Base-by-base conservation (phyloP, 768 basidiomycete species). In the Collybiopsis luxurians region DNA sequence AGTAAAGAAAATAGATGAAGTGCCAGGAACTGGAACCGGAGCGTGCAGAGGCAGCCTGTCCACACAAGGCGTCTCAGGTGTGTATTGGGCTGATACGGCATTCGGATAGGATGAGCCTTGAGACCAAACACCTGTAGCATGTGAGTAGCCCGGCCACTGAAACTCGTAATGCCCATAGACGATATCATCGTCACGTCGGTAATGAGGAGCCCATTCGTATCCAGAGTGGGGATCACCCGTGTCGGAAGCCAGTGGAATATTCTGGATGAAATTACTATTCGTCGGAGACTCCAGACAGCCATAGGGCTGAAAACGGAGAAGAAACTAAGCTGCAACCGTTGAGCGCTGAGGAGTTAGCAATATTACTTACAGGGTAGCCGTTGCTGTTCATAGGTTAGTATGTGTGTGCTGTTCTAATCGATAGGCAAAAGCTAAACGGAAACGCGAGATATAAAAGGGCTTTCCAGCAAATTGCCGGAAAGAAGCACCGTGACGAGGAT, bases 21-120 rank as follows among this genome's bases (percentile, higher is more conserved):
- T 61, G 15, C 63, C 58, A 10, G 66, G 56, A 19, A 69, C 57
- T 3, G 68, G 69, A 12, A 68, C 55, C 27, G 71, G 70, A 2
- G 69, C 67, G 49, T 71, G 67, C 11, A 72, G 64, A 42, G 68
- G 67, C 31, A 34, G 13, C n/a, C n/a, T n/a, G n/a, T n/a, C n/a
- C n/a, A n/a, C n/a, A n/a, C n/a, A n/a, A n/a, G n/a, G n/a, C n/a
- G n/a, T n/a, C n/a, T n/a, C n/a, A n/a, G n/a, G n/a, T n/a, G n/a
- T n/a, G n/a, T n/a, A n/a, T n/a, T n/a, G n/a, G n/a, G n/a, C n/a
- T n/a, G n/a, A n/a, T n/a, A n/a, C n/a, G n/a, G n/a, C n/a, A n/a
- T n/a, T n/a, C n/a, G n/a, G n/a, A n/a, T n/a, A 49, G 34, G 2
- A 59, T 46, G 13, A 43, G 36, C 24, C 42, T 54, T 27, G 82